These are phyloP conservation scores for Candida ovalis DNA, from an alignment of 805 yeast species.

Conservation along the genomic window DNA sequence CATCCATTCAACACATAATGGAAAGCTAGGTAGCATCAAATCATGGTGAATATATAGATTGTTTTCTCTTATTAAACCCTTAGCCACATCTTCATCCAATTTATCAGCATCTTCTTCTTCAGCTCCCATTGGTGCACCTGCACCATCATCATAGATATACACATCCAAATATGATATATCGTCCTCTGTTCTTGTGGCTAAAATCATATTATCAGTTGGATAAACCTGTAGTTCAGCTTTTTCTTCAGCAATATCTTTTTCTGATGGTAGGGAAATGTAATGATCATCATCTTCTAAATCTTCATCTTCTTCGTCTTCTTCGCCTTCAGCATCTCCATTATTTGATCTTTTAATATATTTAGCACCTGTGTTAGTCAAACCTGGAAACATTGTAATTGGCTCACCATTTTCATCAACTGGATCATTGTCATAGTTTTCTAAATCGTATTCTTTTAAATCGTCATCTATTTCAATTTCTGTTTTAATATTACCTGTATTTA, in stretches of 20 bases:
- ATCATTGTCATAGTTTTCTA: conserved; percentile 80
- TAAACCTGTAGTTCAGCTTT: conserved; percentile 79
- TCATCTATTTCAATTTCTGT: conserved; percentile 68
- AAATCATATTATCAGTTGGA: conserved; percentile 84
- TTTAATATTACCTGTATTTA: conserved; percentile 29
- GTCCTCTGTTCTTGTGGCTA: conserved; percentile 95
- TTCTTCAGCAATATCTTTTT: conserved; percentile 67
- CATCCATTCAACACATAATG: conserved; percentile 94
- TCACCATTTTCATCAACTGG: conserved; percentile 51
- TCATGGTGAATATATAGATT: conserved; percentile 93
- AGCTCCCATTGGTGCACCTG: conserved; percentile 70
- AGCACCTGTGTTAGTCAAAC: conserved; percentile 56
- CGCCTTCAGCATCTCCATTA: conserved; percentile 22
- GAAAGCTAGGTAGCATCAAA: conserved; percentile 94
- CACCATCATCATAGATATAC: conserved; percentile 91
- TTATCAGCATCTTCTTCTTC: conserved; percentile 64
- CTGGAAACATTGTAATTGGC: conserved; percentile 66
- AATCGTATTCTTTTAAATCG: conserved; percentile 81
- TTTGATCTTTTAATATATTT: conserved; percentile 40
- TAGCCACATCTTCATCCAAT: conserved; percentile 68
- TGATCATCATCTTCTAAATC: conserved; percentile 44
- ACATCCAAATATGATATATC: conserved; percentile 90
- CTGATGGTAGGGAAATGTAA: conserved; percentile 59
- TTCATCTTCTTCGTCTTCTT: conserved; percentile 30
- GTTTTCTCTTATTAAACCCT: conserved; percentile 67